Conservation (phyloP, 2,329 filamentous ascomycete genomes). For the Xylariales sp. region DNA sequence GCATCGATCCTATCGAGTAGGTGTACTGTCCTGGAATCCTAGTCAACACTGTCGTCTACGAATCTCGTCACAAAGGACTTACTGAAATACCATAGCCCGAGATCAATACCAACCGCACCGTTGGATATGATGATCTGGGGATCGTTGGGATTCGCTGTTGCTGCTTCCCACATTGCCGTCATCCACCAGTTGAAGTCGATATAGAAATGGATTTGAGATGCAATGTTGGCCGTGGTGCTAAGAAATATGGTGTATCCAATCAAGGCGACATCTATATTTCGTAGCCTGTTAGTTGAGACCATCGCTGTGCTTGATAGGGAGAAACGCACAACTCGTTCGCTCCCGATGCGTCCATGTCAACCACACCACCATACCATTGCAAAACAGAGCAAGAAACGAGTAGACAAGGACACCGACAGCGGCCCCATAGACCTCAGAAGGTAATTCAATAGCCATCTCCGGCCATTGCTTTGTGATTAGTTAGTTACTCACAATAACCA, state of each 20-base stretch:
- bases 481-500: too few species aligned
- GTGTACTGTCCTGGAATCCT: slow-evolving; percentile 8
- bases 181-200: slow-evolving; percentile 10
- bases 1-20: slow-evolving; percentile 11
- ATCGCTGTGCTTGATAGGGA: neutral
- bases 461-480: neutral
- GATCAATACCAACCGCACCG: slow-evolving; percentile 11
- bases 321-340: slow-evolving; percentile 13
- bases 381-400: slow-evolving; percentile 9
- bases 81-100: slow-evolving; percentile 17
- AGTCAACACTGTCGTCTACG: neutral
- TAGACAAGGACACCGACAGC: slow-evolving; percentile 14
- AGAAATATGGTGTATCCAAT: slow-evolving; percentile 13
- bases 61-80: neutral
- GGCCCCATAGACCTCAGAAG: slow-evolving; percentile 10
- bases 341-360: slow-evolving; percentile 15
- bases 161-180: slow-evolving; percentile 11
- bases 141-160: slow-evolving; percentile 8
- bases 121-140: slow-evolving; percentile 14
- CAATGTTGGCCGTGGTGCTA: slow-evolving; percentile 11
- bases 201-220: slow-evolving; percentile 13
- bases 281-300: too few species aligned
- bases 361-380: slow-evolving; percentile 13
- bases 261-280: slow-evolving; percentile 14
- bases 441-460: slow-evolving; percentile 10